Conservation (phyloP, 495 filamentous ascomycete genomes). For the Penicillium cataractarum region DNA sequence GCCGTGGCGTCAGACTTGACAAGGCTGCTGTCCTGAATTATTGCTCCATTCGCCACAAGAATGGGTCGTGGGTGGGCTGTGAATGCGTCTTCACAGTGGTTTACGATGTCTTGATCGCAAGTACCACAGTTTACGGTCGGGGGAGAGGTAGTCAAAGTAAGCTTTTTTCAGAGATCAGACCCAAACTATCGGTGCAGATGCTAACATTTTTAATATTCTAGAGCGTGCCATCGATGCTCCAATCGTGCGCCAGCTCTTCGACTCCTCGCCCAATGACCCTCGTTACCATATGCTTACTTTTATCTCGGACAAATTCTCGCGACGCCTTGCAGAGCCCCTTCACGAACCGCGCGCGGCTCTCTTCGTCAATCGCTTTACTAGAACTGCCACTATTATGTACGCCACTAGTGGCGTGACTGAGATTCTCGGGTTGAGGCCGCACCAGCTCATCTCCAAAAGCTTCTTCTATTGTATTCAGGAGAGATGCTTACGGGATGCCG, state of each 20-base stretch:
- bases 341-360: slow-evolving; percentile 84
- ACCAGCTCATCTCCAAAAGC: slow-evolving; percentile 26
- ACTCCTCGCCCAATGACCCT: slow-evolving; percentile 79
- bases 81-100: slow-evolving; percentile 91
- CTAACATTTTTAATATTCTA: slow-evolving; percentile 36
- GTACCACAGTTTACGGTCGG: slow-evolving; percentile 76
- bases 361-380: slow-evolving; percentile 85
- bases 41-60: slow-evolving; percentile 67
- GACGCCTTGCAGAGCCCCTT: slow-evolving; percentile 57
- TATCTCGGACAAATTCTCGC: slow-evolving; percentile 78
- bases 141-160: slow-evolving; percentile 73
- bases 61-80: slow-evolving; percentile 77
- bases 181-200: background rate
- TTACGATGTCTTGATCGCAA: slow-evolving; percentile 83
- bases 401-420: slow-evolving; percentile 73
- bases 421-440: slow-evolving; percentile 67
- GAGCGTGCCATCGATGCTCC: slow-evolving; percentile 81
- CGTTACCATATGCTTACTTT: slow-evolving; percentile 91
- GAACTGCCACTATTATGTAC: slow-evolving; percentile 84
- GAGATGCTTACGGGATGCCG: slow-evolving; percentile 68
- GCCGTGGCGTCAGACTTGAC: slow-evolving; percentile 73
- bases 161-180: background rate
- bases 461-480: slow-evolving; percentile 36
- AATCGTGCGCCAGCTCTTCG: slow-evolving; percentile 75
- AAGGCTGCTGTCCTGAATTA: slow-evolving; percentile 87